Evolutionary conservation across 805 yeast genomes (phyloP), one percentile per base, ranked within the genome.

Genomic region (Teunomyces cretensis): DNA sequence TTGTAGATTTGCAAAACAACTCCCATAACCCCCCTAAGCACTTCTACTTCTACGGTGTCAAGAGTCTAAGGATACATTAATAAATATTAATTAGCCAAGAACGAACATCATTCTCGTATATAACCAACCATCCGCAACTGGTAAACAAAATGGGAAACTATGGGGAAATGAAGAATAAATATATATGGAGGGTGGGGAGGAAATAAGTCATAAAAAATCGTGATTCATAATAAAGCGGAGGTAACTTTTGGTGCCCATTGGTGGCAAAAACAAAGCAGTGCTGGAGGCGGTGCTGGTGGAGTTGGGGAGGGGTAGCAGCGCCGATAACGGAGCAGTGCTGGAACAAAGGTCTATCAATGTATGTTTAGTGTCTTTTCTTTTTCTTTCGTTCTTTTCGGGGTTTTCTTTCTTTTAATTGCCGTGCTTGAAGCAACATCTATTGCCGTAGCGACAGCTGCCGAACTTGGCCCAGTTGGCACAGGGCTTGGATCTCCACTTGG

Each of bases 401-500:
- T n/a, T 19, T 19, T 19, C 22, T 19, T 19, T 33, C 38, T 17
- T 33, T 26, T 26, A 53, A 9, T 43, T 52, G 46, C 85, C 88
- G 66, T 90, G 97, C 60, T 85, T 88, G 73, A 91, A 90, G 60
- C 96, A 88, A 64, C 97, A 90, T 59, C 97, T 79, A 62, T 80
- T 87, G 22, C 96, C 96, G 67, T 90, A 90, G 32, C 95, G 80
- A 62, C 97, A 90, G 38, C 78, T 70, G 11, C 97, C 97, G 37
- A 76, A 77, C 58, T 83, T 84, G 16, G 81, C 60, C 96, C 96
- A 90, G 63, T 90, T 90, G 50, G 83, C 85, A 70, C 97, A 90
- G 12, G 91, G 86, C 68, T 90, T 90, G 11, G 96, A 87, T 61
- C 96, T 81, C 86, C 92, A 90, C 60, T 89, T 90, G 44, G 83